Base-by-base conservation (phyloP, 2,329 filamentous ascomycete species). In the Ceratocystis colombiana region DNA sequence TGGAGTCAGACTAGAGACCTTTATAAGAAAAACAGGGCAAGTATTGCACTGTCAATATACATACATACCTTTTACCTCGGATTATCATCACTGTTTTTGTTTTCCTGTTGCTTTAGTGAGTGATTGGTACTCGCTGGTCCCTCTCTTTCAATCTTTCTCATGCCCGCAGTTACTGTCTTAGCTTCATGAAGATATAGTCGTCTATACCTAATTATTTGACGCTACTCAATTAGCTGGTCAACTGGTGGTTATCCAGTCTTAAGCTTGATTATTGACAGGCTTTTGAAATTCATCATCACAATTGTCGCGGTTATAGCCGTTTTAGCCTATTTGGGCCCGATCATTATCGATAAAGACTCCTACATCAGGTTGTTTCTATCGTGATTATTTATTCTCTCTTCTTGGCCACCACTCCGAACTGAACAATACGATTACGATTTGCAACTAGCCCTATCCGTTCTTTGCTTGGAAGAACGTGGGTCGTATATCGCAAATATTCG, bases 321-420 rank as follows among this genome's bases (percentile, higher is more conserved):
- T 53, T 53, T 53, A 53, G 22, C 48, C 48, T 53, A 28, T 53
- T 53, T 25, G 48, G 22, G 48, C 48, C 15, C 22, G 48, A 4
- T 25, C 22, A 53, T n/a, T 53, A 53, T 53, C 22, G 48, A 53
- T 28, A 25, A 53, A 53, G 48, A 28, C 48, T 28, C 15, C 20
- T 25, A 28, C 25, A 12, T 25, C 3, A 53, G 48, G 37, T 41
- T 41, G 37, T 53, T 25, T 53, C 48, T 25, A 53, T 53, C 48
- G 22, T 53, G 10, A n/a, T 53, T 53, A 22, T 25, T 53, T 53
- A 53, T 25, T 53, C 48, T 53, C 22, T 53, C 48, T 53, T 53
- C 15, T 20, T 28, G 22, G 15, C 22, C 20, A 53, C 48, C 48
- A 53, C 48, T 22, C 22, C 3, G 22, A 25, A 53, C 10, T 53